Conservation (phyloP, 2,329 filamentous ascomycete genomes). For the Talaromyces sp. region DNA sequence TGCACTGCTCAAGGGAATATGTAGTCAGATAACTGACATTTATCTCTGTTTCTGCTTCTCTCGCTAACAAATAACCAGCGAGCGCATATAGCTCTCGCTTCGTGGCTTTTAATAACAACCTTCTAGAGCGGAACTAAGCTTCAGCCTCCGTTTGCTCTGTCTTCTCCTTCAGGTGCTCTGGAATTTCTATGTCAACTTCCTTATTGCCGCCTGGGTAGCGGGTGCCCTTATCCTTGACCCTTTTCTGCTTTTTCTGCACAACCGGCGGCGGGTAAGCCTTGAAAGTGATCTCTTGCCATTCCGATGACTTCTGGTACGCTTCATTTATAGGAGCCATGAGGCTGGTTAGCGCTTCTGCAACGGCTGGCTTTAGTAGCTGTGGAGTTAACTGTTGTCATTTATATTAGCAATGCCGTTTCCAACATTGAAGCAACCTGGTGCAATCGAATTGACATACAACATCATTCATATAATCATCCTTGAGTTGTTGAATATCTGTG, state of each 20-base stretch:
- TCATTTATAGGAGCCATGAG: conserved; percentile 75
- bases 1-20: too few relatives aligned
- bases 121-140: neutral
- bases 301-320: conserved; percentile 65
- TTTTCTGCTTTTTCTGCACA: conserved; percentile 68
- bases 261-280: conserved; percentile 75
- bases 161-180: neutral
- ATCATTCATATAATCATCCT: conserved; percentile 76
- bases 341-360: conserved; percentile 67
- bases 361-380: conserved; percentile 81
- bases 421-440: too few relatives aligned
- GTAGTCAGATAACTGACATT: neutral
- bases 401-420: neutral
- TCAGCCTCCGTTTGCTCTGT: neutral
- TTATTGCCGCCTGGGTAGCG: conserved; percentile 50
- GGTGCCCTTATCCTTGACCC: conserved; percentile 71
- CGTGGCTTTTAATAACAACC: neutral
- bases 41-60: neutral
- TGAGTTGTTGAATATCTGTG: conserved; percentile 68
- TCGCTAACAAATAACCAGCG: neutral
- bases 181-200: neutral
- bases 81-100: neutral
- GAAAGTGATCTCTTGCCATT: conserved; percentile 75
- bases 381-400: conserved; percentile 64
- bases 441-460: conserved; percentile 52